A percentile compares a stretch with the other conserved stretches of the same genome.
Evolutionary conservation across 148 eudicot species (phyloP).

Genomic region (Limonium bicolor): DNA sequence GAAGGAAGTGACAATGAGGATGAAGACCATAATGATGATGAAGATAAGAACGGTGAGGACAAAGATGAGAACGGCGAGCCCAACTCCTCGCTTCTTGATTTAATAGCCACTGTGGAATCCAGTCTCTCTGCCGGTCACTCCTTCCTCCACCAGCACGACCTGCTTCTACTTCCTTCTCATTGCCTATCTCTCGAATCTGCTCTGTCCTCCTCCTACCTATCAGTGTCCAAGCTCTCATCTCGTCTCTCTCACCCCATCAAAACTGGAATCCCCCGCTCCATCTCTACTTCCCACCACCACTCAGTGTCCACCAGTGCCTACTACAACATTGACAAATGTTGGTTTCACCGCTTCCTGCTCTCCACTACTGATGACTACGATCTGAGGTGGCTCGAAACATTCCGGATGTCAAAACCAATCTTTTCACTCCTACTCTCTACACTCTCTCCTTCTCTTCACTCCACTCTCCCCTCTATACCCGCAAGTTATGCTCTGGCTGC

Average conservation of each 20-base stretch:
- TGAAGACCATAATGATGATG: too few species aligned
- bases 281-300: constrained; percentile 1
- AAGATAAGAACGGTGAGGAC: too few species aligned
- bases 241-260: constrained; percentile 7
- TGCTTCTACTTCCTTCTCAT: constrained; percentile 51
- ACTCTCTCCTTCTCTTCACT: constrained; percentile 24
- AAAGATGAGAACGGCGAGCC: too few species aligned
- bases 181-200: constrained; percentile 44
- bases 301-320: too few species aligned
- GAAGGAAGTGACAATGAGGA: too few species aligned
- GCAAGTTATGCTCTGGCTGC: constrained; percentile 50
- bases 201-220: constrained; percentile 26
- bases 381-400: constrained; percentile 35
- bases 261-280: constrained; percentile 9
- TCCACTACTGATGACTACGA: constrained; percentile 20
- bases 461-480: constrained; percentile 20
- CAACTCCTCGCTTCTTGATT: constrained; percentile 11
- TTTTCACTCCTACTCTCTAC: constrained; percentile 36
- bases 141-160: constrained; percentile 50
- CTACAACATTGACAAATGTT: constrained; percentile 13
- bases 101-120: constrained; percentile 29
- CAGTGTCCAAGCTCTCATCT: constrained; percentile 23
- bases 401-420: constrained; percentile 58
- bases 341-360: constrained; percentile 53
- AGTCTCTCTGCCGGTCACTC: constrained; percentile 39